Percentiles rank a stretch among this genome's conserved stretches.
phyloP scores from a whole-genome alignment of 2,329 filamentous ascomycete genomes.

The Gremmenia infestans region DNA sequence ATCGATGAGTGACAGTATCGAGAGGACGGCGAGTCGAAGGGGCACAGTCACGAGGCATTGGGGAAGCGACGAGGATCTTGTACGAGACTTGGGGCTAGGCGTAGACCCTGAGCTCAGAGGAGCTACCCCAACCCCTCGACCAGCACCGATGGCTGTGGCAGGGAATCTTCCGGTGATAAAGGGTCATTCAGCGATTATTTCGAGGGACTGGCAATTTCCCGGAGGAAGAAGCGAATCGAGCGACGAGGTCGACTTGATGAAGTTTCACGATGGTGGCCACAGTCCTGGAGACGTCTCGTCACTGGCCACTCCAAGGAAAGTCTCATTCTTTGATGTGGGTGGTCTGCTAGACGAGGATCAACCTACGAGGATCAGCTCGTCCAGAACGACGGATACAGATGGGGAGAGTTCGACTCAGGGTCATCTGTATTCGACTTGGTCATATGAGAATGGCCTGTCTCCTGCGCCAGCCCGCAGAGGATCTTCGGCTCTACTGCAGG shows the following conservation, averaged over 20 bases:
- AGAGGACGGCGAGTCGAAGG: constrained; percentile 39
- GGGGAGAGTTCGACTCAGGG: constrained; percentile 22
- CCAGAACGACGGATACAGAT: constrained; percentile 25
- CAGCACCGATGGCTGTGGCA: constrained; percentile 29
- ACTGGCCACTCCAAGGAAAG: constrained; percentile 46
- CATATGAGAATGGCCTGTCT: constrained; percentile 30
- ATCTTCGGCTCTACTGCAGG: constrained; percentile 53
- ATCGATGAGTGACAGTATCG: constrained; percentile 57
- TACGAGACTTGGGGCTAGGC: constrained; percentile 71
- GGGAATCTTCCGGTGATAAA: constrained; percentile 21
- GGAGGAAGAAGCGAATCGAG: constrained; percentile 24
- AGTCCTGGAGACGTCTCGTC: constrained; percentile 29
- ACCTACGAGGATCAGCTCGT: constrained; percentile 20
- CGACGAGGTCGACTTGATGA: constrained; percentile 41
- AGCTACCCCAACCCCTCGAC: constrained; percentile 19
- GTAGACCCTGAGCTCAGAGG: constrained; percentile 49
- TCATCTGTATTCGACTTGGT: constrained; percentile 15
- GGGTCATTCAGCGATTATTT: constrained; percentile 11
- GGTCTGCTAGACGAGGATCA: constrained; percentile 59
- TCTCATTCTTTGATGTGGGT: constrained; percentile 84
- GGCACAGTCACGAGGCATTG: constrained; percentile 58
- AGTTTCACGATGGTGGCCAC: constrained; percentile 16
- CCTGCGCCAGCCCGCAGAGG: constrained; percentile 46
- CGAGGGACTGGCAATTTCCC: constrained; percentile 28
- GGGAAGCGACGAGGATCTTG: constrained; percentile 89